phyloP scores from a whole-genome alignment of 148 eudicot genomes.

The Rheum nobile region DNA sequence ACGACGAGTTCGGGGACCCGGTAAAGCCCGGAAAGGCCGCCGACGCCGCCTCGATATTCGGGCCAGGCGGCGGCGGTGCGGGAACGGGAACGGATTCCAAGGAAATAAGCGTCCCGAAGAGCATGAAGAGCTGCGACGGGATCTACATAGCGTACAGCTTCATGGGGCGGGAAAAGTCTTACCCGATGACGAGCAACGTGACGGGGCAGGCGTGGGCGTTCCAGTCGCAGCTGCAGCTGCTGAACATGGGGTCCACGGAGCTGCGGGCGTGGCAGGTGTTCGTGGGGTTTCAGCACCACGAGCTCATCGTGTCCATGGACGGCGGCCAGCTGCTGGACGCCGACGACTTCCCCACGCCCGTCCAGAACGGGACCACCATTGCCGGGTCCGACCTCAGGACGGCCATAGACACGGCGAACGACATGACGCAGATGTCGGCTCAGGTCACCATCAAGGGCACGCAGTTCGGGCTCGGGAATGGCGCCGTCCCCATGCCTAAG shows the following conservation, averaged over 20 bases:
- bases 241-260: conserved; percentile 35
- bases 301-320: conserved; percentile 23
- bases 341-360: conserved; percentile 31
- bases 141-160: conserved; percentile 32
- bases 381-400: conserved; percentile 48
- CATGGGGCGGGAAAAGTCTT: conserved; percentile 29
- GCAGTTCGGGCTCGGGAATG: conserved; percentile 35
- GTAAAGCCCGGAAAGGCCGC: neutral
- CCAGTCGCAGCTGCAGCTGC: conserved; percentile 16
- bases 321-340: conserved; percentile 27
- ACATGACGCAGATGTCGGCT: conserved; percentile 31
- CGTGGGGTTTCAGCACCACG: conserved; percentile 2
- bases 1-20: conserved; percentile 10
- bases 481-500: conserved; percentile 45
- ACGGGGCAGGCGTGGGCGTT: conserved; percentile 53
- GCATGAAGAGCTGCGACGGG: conserved; percentile 24
- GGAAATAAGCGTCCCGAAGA: conserved; percentile 12
- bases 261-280: conserved; percentile 34
- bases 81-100: neutral
- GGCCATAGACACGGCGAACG: conserved; percentile 47
- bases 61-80: neutral
- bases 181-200: conserved; percentile 34
- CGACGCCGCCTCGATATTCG: neutral
- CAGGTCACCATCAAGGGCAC: conserved; percentile 34
- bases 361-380: conserved; percentile 38